Percentiles rank a stretch among this genome's conserved stretches.
Conservation (phyloP, 805 yeast genomes). For the Saturnispora dispora region DNA sequence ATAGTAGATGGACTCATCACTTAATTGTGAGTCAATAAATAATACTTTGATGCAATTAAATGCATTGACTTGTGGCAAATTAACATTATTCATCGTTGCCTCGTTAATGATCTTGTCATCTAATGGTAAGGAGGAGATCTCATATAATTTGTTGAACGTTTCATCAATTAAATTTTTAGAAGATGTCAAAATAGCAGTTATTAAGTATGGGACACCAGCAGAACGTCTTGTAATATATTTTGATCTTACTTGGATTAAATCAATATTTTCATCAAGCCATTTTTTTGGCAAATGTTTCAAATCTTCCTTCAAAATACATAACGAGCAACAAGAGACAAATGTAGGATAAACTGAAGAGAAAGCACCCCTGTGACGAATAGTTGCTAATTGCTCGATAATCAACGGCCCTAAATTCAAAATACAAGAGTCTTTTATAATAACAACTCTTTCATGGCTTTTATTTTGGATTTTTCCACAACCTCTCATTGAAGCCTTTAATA, state of each 20-base stretch:
- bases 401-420: conserved; percentile 41
- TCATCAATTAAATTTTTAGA: conserved; percentile 33
- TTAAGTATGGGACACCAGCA: conserved; percentile 80
- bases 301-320: conserved; percentile 35
- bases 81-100: conserved; percentile 37
- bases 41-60: conserved; percentile 74
- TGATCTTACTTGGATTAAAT: conserved; percentile 35
- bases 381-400: conserved; percentile 56
- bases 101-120: conserved; percentile 21
- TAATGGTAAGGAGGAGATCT: conserved; percentile 46
- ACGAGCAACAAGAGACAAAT: conserved; percentile 53
- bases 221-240: conserved; percentile 82
- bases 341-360: conserved; percentile 83
- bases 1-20: conserved; percentile 40
- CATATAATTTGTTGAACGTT: conserved; percentile 44
- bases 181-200: conserved; percentile 65
- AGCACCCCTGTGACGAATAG: conserved; percentile 85
- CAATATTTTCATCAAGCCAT: conserved; percentile 57
- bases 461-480: conserved; percentile 10
- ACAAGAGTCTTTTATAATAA: conserved; percentile 22
- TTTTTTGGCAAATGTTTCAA: conserved; percentile 31
- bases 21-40: conserved; percentile 61
- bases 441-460: conserved; percentile 1
- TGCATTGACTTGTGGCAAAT: conserved; percentile 90
- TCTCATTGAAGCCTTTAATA: conserved; percentile 25